Base-by-base conservation (phyloP, 441 rosid species). In the Gossypium gossypioides region DNA sequence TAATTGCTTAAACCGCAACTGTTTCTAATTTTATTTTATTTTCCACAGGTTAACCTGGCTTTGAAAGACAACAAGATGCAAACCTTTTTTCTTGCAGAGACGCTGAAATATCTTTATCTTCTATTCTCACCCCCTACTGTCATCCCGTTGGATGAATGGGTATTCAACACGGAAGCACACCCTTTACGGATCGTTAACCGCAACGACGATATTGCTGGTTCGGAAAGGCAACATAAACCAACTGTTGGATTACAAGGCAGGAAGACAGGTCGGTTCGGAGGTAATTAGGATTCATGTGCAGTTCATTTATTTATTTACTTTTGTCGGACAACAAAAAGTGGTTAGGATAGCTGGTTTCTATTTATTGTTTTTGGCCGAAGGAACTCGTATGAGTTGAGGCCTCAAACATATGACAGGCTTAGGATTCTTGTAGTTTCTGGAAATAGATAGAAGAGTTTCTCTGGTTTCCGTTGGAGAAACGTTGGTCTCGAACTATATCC, bases 161-260 rank as follows among this genome's bases (percentile, higher is more conserved):
- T 92, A n/a, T 92, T 95, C 75, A 95, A 95, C 85, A 92, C 98
- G 1, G 99, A 95, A 85, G 98, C 95, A 27, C 98, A 89, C 76
- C 98, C 99, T 22, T 64, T 95, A 25, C 87, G 81, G 78, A 95
- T 95, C 5, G 90, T 86, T 73, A 76, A 83, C 10, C 84, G 89
- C 15, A 18, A 27, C 19, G 62, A 64, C 22, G 79, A 54, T 58
- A 73, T 32, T 21, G 71, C 44, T 4, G 58, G 9, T 15, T 50
- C 5, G 0, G 46, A 50, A 25, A 44, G 25, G 59, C 27, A 73
- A 37, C 62, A n/a, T 10, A 73, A 73, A 37, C 46, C 62, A 9
- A 21, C 21, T 8, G 1, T 54, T 32, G 21, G 50, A 50, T 7
- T 64, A 21, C 71, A 44, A 52, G 21, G 56, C 46, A 64, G 76